Conservation (phyloP, 2,329 filamentous ascomycete species). For the Colletotrichum lindemuthianum region DNA sequence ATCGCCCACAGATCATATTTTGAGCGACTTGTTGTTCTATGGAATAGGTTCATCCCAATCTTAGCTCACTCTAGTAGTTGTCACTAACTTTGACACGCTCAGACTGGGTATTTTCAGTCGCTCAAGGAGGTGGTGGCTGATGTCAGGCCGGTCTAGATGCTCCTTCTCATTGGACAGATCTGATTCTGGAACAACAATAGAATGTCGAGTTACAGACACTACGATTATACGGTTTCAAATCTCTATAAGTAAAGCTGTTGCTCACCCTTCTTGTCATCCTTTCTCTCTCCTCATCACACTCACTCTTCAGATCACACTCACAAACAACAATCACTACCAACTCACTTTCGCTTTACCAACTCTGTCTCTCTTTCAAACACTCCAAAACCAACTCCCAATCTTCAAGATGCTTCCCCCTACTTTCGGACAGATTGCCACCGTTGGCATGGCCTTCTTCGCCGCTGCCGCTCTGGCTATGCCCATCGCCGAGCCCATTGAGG, state of each 20-base stretch:
- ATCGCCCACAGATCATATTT: too few species aligned
- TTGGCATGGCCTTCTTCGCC: conserved; percentile 31
- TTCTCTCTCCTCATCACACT: conserved; percentile 15
- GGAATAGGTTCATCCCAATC: too few species aligned
- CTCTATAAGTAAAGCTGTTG: conserved; percentile 4
- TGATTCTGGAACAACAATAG: too few species aligned
- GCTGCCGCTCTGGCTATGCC: conserved; percentile 22
- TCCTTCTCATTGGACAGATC: too few species aligned
- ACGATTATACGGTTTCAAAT: too few species aligned
- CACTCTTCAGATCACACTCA: conserved; percentile 2
- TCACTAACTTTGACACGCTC: too few species aligned
- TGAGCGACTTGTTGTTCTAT: too few species aligned
- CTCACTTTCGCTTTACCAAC: background rate
- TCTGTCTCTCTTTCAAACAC: background rate
- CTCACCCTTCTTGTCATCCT: background rate
- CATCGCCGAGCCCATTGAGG: conserved; percentile 14
- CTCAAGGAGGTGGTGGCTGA: too few species aligned
- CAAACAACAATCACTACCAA: background rate
- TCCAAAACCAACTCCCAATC: background rate
- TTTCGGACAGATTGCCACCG: conserved; percentile 30
- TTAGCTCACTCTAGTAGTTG: too few species aligned
- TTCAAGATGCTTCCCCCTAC: conserved; percentile 32
- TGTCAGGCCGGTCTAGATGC: too few species aligned
- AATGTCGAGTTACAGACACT: too few species aligned
- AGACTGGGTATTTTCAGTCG: too few species aligned